Percentiles rank a stretch among this genome's conserved stretches.
These are phyloP conservation scores for Bathelium albidoporum DNA, from an alignment of 495 filamentous ascomycete species.

Conservation along the genomic window DNA sequence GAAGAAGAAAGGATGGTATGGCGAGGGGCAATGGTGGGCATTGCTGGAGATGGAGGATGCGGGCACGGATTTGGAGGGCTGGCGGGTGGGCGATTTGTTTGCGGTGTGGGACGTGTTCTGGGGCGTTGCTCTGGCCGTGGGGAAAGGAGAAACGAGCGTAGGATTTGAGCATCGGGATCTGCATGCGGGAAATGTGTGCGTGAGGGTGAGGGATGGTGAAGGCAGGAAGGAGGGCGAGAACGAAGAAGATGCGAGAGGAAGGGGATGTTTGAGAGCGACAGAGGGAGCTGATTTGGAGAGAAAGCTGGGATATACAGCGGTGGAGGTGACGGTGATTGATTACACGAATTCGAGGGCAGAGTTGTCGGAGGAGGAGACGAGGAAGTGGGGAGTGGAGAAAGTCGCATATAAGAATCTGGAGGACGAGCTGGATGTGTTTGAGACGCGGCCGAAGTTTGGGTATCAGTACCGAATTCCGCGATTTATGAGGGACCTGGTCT, in stretches of 20 bases:
- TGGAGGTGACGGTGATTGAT: slow-evolving; percentile 79
- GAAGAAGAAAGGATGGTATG: slow-evolving; percentile 30
- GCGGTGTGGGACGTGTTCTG: slow-evolving; percentile 79
- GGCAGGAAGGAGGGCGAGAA: background rate
- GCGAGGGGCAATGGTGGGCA: slow-evolving; percentile 61
- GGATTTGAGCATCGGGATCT: slow-evolving; percentile 86
- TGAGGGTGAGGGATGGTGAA: slow-evolving; percentile 25
- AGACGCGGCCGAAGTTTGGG: slow-evolving; percentile 28
- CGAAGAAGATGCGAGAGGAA: background rate
- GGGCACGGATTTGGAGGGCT: slow-evolving; percentile 61
- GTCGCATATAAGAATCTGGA: slow-evolving; percentile 31
- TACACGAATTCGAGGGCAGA: slow-evolving; percentile 44
- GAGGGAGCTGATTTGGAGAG: slow-evolving; percentile 18
- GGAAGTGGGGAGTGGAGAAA: background rate
- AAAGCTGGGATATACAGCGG: slow-evolving; percentile 55
- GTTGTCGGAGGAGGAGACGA: background rate
- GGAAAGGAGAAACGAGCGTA: slow-evolving; percentile 60
- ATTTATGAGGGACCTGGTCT: slow-evolving; percentile 21
- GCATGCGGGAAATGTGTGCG: slow-evolving; percentile 80
- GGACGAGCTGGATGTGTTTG: slow-evolving; percentile 25
- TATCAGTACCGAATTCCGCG: slow-evolving; percentile 38
- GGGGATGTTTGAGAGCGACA: background rate
- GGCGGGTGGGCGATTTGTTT: slow-evolving; percentile 28
- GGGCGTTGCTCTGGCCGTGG: slow-evolving; percentile 64
- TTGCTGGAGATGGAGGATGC: slow-evolving; percentile 85